Conservation (phyloP, 805 yeast species). For the Wickerhamomyces canadensis region DNA sequence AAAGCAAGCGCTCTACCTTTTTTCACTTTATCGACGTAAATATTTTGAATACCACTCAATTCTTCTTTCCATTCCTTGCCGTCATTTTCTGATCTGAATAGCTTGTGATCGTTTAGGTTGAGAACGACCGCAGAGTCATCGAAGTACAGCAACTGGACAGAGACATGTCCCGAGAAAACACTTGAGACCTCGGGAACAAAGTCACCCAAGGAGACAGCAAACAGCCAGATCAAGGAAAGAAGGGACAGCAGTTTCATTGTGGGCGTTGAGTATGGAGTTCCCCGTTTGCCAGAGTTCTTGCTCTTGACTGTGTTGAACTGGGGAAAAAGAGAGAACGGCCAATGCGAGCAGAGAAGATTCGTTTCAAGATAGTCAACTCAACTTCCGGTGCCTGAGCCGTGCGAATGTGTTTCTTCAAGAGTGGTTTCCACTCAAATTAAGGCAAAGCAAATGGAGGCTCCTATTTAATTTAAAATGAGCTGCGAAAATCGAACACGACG, state of each 20-base stretch:
- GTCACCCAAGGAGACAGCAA: conserved; percentile 4
- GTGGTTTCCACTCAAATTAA: no score
- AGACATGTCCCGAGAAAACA: conserved; percentile 4
- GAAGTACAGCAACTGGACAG: conserved; percentile 22
- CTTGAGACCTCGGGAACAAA: conserved; percentile 23
- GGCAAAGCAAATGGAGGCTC: no score
- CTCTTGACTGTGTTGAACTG: no score
- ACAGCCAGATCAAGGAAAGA: neutral
- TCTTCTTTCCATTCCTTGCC: conserved; percentile 38
- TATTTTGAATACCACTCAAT: conserved; percentile 26
- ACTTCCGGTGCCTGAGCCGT: no score
- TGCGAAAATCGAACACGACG: no score
- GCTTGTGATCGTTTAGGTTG: conserved; percentile 17
- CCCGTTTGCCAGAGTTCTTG: neutral
- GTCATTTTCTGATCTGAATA: conserved; percentile 42
- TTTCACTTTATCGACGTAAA: conserved; percentile 30
- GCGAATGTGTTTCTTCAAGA: no score
- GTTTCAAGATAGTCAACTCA: no score
- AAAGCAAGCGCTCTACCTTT: conserved; percentile 36
- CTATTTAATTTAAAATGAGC: no score
- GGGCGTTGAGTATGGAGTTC: neutral
- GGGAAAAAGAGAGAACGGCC: no score
- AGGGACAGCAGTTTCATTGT: neutral
- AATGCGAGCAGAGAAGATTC: no score
- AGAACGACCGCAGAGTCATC: conserved; percentile 27